phyloP scores from a whole-genome alignment of 2,329 filamentous ascomycete genomes.

The Achaetomium macrosporum region DNA sequence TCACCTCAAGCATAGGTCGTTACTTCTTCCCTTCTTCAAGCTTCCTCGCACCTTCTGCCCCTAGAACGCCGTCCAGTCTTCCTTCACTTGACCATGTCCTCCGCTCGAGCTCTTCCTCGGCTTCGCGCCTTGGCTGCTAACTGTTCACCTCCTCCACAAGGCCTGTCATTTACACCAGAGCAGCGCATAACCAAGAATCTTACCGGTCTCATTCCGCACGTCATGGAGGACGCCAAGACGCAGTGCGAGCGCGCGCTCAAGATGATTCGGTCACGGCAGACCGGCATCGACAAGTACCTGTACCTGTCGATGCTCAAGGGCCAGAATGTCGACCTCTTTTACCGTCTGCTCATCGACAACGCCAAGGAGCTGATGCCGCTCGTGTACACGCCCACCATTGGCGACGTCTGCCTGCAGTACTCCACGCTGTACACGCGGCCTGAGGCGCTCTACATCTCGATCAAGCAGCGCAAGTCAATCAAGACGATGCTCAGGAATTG shows the following conservation, averaged over 20 bases:
- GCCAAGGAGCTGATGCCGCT: slow-evolving; percentile 72
- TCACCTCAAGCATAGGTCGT: not conserved
- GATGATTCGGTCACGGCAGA: slow-evolving; percentile 64
- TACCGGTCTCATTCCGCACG: slow-evolving; percentile 59
- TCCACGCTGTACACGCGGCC: slow-evolving; percentile 92
- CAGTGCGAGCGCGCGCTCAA: slow-evolving; percentile 64
- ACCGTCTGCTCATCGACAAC: slow-evolving; percentile 73
- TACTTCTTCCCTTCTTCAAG: too few species aligned
- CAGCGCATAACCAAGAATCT: slow-evolving; percentile 60
- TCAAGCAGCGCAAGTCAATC: slow-evolving; percentile 87
- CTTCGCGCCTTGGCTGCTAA: slow-evolving; percentile 18
- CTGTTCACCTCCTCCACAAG: slow-evolving; percentile 31
- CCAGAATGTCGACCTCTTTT: slow-evolving; percentile 76
- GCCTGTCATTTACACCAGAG: slow-evolving; percentile 59
- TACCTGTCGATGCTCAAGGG: slow-evolving; percentile 72
- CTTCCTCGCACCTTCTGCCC: too few species aligned
- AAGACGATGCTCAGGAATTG: slow-evolving; percentile 86
- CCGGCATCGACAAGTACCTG: slow-evolving; percentile 74
- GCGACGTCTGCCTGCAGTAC: slow-evolving; percentile 94
- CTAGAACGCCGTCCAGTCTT: not conserved
- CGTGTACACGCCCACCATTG: slow-evolving; percentile 86
- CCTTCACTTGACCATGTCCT: not conserved
- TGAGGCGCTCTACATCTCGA: slow-evolving; percentile 94
- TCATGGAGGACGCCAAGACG: slow-evolving; percentile 54
- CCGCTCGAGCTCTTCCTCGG: slow-evolving; percentile 5